Conservation (phyloP, 75 land plant species). For the Larix kaempferi region DNA sequence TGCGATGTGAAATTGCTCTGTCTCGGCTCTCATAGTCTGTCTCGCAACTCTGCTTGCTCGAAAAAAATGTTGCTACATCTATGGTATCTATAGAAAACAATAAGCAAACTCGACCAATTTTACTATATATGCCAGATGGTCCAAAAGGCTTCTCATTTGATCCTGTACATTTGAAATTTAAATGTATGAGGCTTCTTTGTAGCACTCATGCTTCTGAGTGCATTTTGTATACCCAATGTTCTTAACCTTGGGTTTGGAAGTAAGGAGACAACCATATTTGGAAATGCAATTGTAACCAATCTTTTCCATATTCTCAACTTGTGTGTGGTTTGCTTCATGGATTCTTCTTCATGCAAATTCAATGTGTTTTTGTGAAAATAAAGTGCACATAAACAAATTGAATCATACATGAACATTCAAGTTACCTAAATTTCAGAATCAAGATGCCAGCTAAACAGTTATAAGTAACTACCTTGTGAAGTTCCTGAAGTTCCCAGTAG, state of each 20-base stretch:
- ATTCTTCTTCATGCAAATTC: too few relatives aligned
- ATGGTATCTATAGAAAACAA: background rate
- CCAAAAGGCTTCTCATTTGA: background rate
- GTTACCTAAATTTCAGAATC: background rate
- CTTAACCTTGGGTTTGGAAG: background rate
- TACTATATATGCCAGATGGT: too few relatives aligned
- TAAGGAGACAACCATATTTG: background rate
- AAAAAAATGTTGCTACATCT: background rate
- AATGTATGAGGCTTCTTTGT: background rate
- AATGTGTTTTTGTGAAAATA: background rate
- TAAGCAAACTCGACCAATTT: too few relatives aligned
- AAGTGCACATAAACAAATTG: background rate
- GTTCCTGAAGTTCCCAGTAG: background rate
- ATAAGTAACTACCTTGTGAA: background rate
- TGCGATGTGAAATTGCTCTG: background rate
- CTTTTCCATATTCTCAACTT: too few relatives aligned
- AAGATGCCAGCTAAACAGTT: background rate
- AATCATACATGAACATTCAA: background rate
- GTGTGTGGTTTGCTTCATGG: too few relatives aligned
- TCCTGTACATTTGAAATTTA: background rate
- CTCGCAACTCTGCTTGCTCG: background rate
- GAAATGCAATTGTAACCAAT: background rate
- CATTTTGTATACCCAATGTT: background rate
- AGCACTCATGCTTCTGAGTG: background rate
- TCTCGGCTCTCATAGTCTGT: background rate